These are phyloP conservation scores for Aechmea fasciata DNA, from an alignment of 176 grass and related monocot genomes.

Conservation along the genomic window DNA sequence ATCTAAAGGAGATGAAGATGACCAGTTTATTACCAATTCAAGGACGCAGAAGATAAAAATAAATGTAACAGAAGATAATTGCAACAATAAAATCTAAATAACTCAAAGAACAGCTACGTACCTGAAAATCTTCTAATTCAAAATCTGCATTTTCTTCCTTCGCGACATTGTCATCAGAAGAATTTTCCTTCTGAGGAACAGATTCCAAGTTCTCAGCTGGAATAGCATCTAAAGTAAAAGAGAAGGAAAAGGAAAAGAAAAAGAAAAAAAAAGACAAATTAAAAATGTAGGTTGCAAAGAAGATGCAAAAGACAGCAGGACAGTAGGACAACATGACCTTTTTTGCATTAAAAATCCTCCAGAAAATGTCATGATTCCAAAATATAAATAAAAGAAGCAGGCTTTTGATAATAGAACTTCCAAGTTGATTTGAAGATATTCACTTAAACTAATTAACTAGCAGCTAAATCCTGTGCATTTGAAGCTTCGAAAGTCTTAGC, in stretches of 20 bases:
- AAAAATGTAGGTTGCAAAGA: conserved; percentile 4
- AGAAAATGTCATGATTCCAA: neutral
- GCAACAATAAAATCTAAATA: neutral
- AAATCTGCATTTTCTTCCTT: conserved; percentile 30
- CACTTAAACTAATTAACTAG: neutral
- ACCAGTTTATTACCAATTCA: too few relatives aligned
- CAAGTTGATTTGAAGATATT: neutral
- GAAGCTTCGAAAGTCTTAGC: too few relatives aligned
- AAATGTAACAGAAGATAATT: neutral
- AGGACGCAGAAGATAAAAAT: neutral
- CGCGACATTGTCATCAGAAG: conserved; percentile 24
- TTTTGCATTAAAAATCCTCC: neutral
- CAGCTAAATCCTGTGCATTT: too few relatives aligned
- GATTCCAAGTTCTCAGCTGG: conserved; percentile 29
- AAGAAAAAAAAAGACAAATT: conserved; percentile 7
- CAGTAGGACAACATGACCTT: neutral
- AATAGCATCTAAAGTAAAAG: conserved; percentile 33
- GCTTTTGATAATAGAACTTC: neutral
- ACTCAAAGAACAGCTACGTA: conserved; percentile 12
- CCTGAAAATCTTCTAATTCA: conserved; percentile 40
- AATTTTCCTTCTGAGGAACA: conserved; percentile 8
- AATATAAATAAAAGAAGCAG: neutral
- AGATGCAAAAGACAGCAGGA: neutral
- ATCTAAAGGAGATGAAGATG: neutral
- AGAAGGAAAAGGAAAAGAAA: conserved; percentile 15